Base-by-base conservation (phyloP, 2,329 filamentous ascomycete species). In the Ophiosphaerella korrae region DNA sequence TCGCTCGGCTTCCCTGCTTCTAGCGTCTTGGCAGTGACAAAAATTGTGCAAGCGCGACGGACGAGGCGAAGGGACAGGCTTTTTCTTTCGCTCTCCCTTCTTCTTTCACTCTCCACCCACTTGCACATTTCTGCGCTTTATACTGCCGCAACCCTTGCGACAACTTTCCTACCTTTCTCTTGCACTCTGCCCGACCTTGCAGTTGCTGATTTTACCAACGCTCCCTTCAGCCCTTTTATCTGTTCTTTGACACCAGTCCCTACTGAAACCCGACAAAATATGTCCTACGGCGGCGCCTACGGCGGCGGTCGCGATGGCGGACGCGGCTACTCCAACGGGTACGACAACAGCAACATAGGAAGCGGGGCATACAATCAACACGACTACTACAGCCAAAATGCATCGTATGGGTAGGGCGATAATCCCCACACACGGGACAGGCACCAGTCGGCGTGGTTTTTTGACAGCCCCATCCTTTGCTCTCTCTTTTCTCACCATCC, bases 211-310 rank as follows among this genome's bases (percentile, higher is more conserved):
- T 53, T 33, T 52, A 57, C 42, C 42, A 7, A 29, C 26, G 8
- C 26, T 29, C 26, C 11, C 26, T 54, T 52, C 58, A 67, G 45
- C 57, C 66, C 64, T 46, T 67, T 48, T 40, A 39, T 53, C 51
- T 50, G 51, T 50, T 52, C 55, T 59, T 63, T 67, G 53, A 62
- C 53, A 65, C 57, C 68, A 53, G 68, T 71, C 65, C 48, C 62
- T 67, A 72, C 71, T 60, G 60, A 66, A 63, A 57, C 52, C 52
- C 48, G 53, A 41, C 58, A 52, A 70, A 83, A 70, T 72, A 90
- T 90, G 88, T 89, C 88, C 77, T 89, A 90, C 84, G 82, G 85
- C 44, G 43, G 43, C 42, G 42, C 33, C 48, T 67, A 69, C 57
- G 67, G 70, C 52, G 82, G 80, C 53, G 69, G 78, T 60, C 72